Evolutionary conservation across 148 eudicot genomes (phyloP), one percentile per base, ranked within the genome.

Genomic region (Rhododendron vialii): DNA sequence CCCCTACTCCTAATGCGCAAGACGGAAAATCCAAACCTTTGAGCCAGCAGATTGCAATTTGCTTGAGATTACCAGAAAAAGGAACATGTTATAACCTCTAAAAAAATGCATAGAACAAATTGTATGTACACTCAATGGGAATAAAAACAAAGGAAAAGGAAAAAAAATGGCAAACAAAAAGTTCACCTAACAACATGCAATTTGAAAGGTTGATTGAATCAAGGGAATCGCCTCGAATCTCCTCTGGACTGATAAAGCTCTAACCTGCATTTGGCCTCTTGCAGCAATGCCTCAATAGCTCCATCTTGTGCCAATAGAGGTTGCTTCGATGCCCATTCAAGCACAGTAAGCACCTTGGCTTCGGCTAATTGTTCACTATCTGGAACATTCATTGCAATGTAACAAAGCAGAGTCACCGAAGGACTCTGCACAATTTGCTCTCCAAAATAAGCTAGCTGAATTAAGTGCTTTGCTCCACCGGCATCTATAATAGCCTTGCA

Each of bases 281-380:
- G 89, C 85, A 95, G 87, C 87, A 95, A 88, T 18, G 57, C 71
- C 85, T 95, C 95, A 33, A 93, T 91, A 24, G 48, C 80, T 86
- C 92, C 95, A 57, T 92, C 92, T 26, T 94, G 96, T 45, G 86
- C 90, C 89, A 94, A 82, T 45, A 78, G 87, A 2, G 93, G 86
- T 82, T 97, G 99, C 86, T 97, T 97, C 3, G 96, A 94, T 1
- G 98, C 98, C 99, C 99, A 97, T 53, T 93, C 98, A 26, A 97
- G 93, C 55, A 95, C 96, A 0, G 89, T 88, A 3, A 97, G 91
- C 83, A 94, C 99, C 89, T 94, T 95, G 1, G 92, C 93, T 81
- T 87, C 86, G 0, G 98, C 98, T 50, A 97, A 90, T 83, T 91
- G 98, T 82, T 95, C 96, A 28, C 98, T 94, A 24, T 96, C 98